Evolutionary conservation across 768 basidiomycete species (phyloP).

Genomic region (Hygrophorus pudorinus): DNA sequence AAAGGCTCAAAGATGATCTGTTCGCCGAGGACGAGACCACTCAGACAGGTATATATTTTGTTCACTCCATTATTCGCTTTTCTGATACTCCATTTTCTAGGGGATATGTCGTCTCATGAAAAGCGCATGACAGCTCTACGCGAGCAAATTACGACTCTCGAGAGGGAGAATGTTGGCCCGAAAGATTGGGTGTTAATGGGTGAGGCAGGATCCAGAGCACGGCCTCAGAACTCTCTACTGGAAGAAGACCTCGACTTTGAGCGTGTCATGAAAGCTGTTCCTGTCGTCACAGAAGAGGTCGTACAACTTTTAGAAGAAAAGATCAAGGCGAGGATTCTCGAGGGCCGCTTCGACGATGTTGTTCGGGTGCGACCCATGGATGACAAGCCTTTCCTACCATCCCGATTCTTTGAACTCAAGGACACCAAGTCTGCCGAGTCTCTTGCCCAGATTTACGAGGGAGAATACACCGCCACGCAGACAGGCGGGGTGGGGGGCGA

Average conservation of each 20-base stretch:
- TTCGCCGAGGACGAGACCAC: slow-evolving; percentile 29
- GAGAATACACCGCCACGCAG: slow-evolving; percentile 71
- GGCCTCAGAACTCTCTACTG: slow-evolving; percentile 86
- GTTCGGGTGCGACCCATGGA: slow-evolving; percentile 70
- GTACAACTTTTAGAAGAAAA: slow-evolving; percentile 78
- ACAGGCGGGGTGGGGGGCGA: slow-evolving; percentile 45
- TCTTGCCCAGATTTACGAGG: slow-evolving; percentile 93
- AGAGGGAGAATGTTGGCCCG: slow-evolving; percentile 75
- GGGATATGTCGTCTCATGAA: slow-evolving; percentile 71
- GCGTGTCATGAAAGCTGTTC: slow-evolving; percentile 75
- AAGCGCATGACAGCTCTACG: slow-evolving; percentile 63
- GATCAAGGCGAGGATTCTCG: slow-evolving; percentile 84
- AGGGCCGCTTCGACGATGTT: slow-evolving; percentile 85
- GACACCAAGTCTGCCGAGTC: slow-evolving; percentile 84
- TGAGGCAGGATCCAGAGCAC: slow-evolving; percentile 70
- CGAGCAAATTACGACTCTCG: slow-evolving; percentile 73
- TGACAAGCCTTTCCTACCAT: slow-evolving; percentile 86
- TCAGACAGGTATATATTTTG: slow-evolving; percentile 12
- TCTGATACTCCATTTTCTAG: background rate
- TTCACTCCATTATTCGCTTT: background rate
- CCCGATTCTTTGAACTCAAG: slow-evolving; percentile 78
- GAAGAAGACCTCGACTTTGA: slow-evolving; percentile 96
- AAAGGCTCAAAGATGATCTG: slow-evolving; percentile 51
- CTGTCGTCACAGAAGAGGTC: slow-evolving; percentile 81
- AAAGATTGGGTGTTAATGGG: slow-evolving; percentile 94